Evolutionary conservation across 352 stramenopile genomes (phyloP).

Genomic region (Phytopythium aichiense): DNA sequence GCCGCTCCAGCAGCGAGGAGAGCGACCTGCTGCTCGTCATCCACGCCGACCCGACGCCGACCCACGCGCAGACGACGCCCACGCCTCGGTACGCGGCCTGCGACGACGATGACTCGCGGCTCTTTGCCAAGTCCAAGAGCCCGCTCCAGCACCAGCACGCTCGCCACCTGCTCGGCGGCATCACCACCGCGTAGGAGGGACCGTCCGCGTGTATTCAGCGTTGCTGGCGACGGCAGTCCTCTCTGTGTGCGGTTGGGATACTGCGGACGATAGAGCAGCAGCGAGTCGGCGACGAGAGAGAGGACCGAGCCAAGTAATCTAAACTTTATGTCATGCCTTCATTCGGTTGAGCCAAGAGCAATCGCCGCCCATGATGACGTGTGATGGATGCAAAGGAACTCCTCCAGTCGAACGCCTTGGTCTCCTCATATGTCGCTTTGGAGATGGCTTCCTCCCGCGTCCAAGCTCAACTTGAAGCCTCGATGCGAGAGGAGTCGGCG

Average conservation of each 20-base stretch:
- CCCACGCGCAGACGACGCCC: background rate
- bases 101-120: constrained; percentile 1
- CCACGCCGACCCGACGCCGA: constrained; percentile 16
- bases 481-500: background rate
- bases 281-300: background rate
- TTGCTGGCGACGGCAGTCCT: too few species aligned
- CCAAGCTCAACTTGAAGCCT: background rate
- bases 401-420: background rate
- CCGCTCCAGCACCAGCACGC: constrained; percentile 7
- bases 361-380: too few species aligned
- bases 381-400: background rate
- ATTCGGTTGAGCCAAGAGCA: too few species aligned
- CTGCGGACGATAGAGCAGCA: background rate
- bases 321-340: too few species aligned
- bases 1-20: constrained; percentile 48
- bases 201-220: background rate
- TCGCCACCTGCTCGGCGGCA: background rate
- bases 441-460: background rate
- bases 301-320: too few species aligned
- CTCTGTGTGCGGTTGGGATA: background rate
- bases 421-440: background rate
- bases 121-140: background rate
- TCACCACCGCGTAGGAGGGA: background rate
- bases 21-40: constrained; percentile 27
- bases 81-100: constrained; percentile 4